Conservation (phyloP, 2,329 filamentous ascomycete genomes). For the Plenodomus tracheiphilus region DNA sequence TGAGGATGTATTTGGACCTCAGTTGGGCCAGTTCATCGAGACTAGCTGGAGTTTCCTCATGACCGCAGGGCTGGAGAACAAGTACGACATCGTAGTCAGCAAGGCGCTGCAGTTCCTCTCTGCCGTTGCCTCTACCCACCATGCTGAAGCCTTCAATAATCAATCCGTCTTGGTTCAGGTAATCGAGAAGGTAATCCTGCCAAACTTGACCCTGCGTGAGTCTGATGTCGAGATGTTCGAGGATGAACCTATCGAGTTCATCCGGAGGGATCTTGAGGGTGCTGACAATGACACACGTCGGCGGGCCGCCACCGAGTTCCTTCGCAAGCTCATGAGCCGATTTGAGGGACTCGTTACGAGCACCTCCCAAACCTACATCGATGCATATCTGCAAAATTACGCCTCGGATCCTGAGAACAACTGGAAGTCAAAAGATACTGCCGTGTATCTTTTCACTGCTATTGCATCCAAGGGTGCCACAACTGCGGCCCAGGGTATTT, state of each 20-base stretch:
- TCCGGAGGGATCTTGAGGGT: constrained; percentile 89
- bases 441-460: constrained; percentile 93
- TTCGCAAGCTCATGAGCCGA: constrained; percentile 83
- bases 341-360: constrained; percentile 84
- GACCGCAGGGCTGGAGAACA: constrained; percentile 80
- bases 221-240: constrained; percentile 96
- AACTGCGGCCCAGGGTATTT: constrained; percentile 86
- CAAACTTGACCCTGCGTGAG: constrained; percentile 88
- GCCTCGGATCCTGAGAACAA: constrained; percentile 67
- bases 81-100: constrained; percentile 93
- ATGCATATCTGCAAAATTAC: constrained; percentile 78
- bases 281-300: constrained; percentile 93
- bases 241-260: constrained; percentile 98
- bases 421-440: constrained; percentile 98
- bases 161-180: constrained; percentile 79
- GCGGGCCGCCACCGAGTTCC: constrained; percentile 90
- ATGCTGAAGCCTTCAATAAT: constrained; percentile 84
- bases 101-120: constrained; percentile 93
- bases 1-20: constrained; percentile 85
- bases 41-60: constrained; percentile 92
- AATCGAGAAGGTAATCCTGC: constrained; percentile 92
- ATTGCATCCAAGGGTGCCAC: constrained; percentile 90
- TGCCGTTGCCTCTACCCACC: constrained; percentile 75
- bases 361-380: constrained; percentile 85
- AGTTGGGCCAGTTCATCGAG: constrained; percentile 81